A percentile compares a stretch with the other conserved stretches of the same genome.
Evolutionary conservation across 73 alveolate genomes (phyloP).

Genomic region (Tetrahymena borealis): DNA sequence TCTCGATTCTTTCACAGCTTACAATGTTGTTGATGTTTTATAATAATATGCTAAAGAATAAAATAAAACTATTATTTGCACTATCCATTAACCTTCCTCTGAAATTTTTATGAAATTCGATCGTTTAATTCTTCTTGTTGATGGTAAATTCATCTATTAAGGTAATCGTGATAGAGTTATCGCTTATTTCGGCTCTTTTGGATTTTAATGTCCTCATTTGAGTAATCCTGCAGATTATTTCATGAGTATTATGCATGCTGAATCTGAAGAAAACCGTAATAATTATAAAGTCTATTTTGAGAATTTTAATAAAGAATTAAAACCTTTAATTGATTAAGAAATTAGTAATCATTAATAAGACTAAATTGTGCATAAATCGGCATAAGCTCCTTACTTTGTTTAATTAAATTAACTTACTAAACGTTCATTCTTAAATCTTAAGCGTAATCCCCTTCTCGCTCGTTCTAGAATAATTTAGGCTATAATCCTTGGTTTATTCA

Average conservation of each 20-base stretch:
- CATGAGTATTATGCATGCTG: conserved; percentile 41
- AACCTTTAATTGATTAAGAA: conserved; percentile 12
- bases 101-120: conserved; percentile 30
- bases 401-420: background rate
- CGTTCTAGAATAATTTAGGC: background rate
- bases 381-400: background rate
- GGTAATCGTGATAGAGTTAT: conserved; percentile 34
- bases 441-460: background rate
- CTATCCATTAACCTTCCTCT: conserved; percentile 47
- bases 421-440: background rate
- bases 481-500: background rate
- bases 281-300: background rate
- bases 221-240: conserved; percentile 64
- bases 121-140: conserved; percentile 24
- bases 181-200: conserved; percentile 47
- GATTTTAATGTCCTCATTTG: conserved; percentile 62
- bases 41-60: background rate
- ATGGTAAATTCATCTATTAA: conserved; percentile 32
- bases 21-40: conserved; percentile 17
- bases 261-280: background rate
- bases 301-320: background rate
- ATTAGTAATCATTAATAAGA: conserved; percentile 16
- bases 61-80: conserved; percentile 30
- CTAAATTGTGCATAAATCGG: background rate
- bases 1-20: conserved; percentile 81